Evolutionary conservation across 768 basidiomycete species (phyloP).

Genomic region (Scleroderma citrinum): DNA sequence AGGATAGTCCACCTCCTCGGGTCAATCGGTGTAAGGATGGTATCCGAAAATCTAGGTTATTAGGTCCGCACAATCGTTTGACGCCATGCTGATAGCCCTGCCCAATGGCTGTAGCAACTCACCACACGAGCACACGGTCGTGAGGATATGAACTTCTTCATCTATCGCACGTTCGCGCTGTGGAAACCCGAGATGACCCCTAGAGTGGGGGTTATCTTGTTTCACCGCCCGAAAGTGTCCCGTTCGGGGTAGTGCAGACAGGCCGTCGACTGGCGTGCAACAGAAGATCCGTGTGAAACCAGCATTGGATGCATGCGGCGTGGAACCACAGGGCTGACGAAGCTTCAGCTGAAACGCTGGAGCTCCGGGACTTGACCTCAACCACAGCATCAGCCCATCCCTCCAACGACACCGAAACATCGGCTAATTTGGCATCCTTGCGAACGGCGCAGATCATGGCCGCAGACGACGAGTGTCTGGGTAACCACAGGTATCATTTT

Average conservation of each 20-base stretch:
- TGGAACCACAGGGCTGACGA: neutral
- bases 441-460: constrained; percentile 3
- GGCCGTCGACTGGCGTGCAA: neutral
- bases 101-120: no score
- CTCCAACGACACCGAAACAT: neutral
- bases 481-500: constrained; percentile 9
- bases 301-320: neutral
- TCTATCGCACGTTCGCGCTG: neutral
- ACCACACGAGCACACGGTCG: no score
- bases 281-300: neutral
- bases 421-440: constrained; percentile 4
- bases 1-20: no score
- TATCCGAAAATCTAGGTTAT: no score
- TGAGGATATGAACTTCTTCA: no score
- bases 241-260: neutral
- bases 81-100: no score
- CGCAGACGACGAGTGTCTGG: neutral
- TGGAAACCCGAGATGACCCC: neutral
- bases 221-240: no score
- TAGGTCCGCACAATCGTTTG: no score
- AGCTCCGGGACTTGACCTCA: constrained; percentile 14
- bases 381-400: neutral
- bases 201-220: neutral
- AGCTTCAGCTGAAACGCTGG: constrained; percentile 8
- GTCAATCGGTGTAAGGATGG: no score